These are phyloP conservation scores for Fusarium luffae DNA, from an alignment of 2,329 filamentous ascomycete species.

Conservation along the genomic window DNA sequence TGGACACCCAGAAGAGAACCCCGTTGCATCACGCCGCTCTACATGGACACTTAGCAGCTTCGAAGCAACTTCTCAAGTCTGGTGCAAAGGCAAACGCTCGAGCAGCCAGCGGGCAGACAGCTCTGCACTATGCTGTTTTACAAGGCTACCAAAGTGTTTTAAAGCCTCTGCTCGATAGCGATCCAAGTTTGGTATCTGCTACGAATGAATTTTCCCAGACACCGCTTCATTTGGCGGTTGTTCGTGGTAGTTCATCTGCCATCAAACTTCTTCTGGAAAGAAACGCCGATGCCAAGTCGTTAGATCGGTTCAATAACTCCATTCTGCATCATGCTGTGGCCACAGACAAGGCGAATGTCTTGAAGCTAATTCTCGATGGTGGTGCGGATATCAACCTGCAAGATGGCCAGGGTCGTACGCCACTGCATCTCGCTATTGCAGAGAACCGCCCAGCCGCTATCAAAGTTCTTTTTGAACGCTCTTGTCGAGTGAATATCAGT, in stretches of 20 bases:
- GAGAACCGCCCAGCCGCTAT: not conserved
- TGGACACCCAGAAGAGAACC: not conserved
- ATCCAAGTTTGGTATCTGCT: not conserved
- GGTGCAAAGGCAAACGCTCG: not conserved
- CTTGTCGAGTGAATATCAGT: not conserved
- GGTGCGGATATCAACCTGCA: not conserved
- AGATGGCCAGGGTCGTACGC: not conserved
- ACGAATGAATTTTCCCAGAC: not conserved
- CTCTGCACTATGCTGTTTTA: not conserved
- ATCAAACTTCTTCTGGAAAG: slow-evolving; percentile 7
- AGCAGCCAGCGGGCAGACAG: not conserved
- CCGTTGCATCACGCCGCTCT: not conserved
- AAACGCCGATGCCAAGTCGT: not conserved
- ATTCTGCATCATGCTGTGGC: not conserved
- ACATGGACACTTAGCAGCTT: not conserved
- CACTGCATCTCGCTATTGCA: not conserved
- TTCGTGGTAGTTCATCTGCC: not conserved
- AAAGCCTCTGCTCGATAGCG: not conserved
- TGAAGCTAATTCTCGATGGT: slow-evolving; percentile 1
- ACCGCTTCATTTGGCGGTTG: not conserved
- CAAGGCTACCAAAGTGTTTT: slow-evolving; percentile 1
- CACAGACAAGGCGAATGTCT: not conserved
- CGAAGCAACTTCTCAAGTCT: slow-evolving; percentile 6
- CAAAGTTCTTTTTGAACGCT: slow-evolving; percentile 1
- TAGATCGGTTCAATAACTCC: not conserved